Evolutionary conservation across 805 yeast genomes (phyloP).

Genomic region (Candida boleticola): DNA sequence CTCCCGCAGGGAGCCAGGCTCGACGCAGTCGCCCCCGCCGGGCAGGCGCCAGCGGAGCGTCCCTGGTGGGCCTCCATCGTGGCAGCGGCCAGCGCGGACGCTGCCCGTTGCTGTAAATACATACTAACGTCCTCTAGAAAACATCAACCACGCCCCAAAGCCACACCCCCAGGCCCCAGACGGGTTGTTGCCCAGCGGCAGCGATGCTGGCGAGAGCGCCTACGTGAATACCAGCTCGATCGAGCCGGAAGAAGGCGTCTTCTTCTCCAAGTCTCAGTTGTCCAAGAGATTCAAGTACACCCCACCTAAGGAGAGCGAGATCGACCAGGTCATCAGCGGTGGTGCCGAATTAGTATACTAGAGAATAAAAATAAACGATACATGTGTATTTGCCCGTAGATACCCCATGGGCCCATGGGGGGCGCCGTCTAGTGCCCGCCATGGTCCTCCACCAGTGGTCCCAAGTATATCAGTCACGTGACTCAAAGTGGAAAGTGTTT

Average conservation of each 20-base stretch:
- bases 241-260: slow-evolving; percentile 40
- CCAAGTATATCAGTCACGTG: too few species aligned
- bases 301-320: slow-evolving; percentile 62
- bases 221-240: slow-evolving; percentile 33
- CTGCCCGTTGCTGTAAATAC: background rate
- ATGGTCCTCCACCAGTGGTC: too few species aligned
- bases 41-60: background rate
- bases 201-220: slow-evolving; percentile 12
- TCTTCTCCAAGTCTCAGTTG: slow-evolving; percentile 58
- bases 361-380: too few species aligned
- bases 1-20: background rate
- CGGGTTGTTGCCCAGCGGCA: slow-evolving; percentile 39
- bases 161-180: slow-evolving; percentile 44
- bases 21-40: background rate
- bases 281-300: slow-evolving; percentile 74
- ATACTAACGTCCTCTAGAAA: slow-evolving; percentile 10
- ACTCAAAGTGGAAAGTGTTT: too few species aligned
- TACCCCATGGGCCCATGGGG: too few species aligned
- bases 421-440: too few species aligned
- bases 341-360: slow-evolving; percentile 68
- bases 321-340: slow-evolving; percentile 75
- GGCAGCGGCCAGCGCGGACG: background rate
- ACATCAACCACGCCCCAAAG: slow-evolving; percentile 21
- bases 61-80: background rate
- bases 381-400: too few species aligned